phyloP scores from a whole-genome alignment of 805 yeast species.

The Pichia kluyveri region DNA sequence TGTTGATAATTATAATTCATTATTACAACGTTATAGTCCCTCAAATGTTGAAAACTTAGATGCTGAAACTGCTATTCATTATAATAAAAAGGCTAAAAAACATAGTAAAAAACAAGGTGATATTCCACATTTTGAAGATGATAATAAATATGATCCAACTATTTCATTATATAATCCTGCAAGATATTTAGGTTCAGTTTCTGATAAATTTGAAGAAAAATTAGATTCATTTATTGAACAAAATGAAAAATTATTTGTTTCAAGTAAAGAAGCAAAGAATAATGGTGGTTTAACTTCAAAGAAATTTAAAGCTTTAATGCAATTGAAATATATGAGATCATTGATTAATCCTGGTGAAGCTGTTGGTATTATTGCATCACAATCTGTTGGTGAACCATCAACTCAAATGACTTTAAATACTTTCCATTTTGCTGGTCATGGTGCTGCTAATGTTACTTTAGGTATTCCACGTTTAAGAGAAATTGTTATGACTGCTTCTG shows the following conservation, averaged over 20 bases:
- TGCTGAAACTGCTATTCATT: conserved; percentile 70
- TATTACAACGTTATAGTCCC: conserved; percentile 81
- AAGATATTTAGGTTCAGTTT: conserved; percentile 84
- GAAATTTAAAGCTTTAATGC: conserved; percentile 95
- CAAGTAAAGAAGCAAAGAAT: conserved; percentile 37
- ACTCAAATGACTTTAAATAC: conserved; percentile 97
- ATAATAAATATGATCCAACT: conserved; percentile 75
- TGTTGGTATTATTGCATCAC: conserved; percentile 97
- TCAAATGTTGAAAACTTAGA: conserved; percentile 69
- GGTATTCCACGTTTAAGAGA: conserved; percentile 99
- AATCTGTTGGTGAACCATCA: conserved; percentile 98
- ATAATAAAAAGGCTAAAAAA: conserved; percentile 77
- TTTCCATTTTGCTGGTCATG: conserved; percentile 99
- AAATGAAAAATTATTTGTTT: conserved; percentile 48
- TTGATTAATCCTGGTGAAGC: conserved; percentile 94
- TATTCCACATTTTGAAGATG: conserved; percentile 55
- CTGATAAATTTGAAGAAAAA: conserved; percentile 77
- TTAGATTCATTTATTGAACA: conserved; percentile 60
- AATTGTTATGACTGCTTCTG: conserved; percentile 98
- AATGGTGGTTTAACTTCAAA: conserved; percentile 52
- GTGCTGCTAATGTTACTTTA: conserved; percentile 98
- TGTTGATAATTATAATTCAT: conserved; percentile 79
- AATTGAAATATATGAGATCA: conserved; percentile 95
- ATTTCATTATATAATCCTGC: conserved; percentile 81
- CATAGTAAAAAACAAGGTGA: conserved; percentile 52